phyloP scores from a whole-genome alignment of 805 yeast species.

The Metschnikowia cerradonensis region DNA sequence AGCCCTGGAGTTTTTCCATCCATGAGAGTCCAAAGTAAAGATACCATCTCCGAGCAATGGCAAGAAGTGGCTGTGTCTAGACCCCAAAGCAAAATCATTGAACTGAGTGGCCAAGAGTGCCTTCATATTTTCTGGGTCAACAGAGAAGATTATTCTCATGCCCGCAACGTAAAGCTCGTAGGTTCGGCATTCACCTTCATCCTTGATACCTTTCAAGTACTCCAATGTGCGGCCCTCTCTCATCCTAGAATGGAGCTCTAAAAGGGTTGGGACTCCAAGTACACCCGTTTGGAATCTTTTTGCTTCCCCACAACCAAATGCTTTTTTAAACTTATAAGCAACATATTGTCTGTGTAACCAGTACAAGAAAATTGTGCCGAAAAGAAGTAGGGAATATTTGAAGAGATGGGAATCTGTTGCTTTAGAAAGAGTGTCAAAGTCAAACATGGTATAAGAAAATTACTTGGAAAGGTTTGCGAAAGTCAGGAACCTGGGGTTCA shows the following conservation, averaged over 20 bases:
- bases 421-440: not conserved
- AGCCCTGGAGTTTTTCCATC: slow-evolving; percentile 42
- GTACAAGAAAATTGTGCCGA: slow-evolving; percentile 10
- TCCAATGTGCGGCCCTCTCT: slow-evolving; percentile 13
- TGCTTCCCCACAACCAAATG: slow-evolving; percentile 13
- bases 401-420: not conserved
- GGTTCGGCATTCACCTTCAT: not conserved
- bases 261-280: slow-evolving; percentile 10
- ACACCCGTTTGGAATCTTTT: slow-evolving; percentile 2
- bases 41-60: slow-evolving; percentile 43
- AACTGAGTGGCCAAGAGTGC: slow-evolving; percentile 42
- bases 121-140: slow-evolving; percentile 40
- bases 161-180: slow-evolving; percentile 18
- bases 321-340: slow-evolving; percentile 10
- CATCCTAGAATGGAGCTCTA: slow-evolving; percentile 7
- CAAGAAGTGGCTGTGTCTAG: slow-evolving; percentile 33
- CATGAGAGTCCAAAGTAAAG: slow-evolving; percentile 40
- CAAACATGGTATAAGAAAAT: not conserved
- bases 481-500: not conserved
- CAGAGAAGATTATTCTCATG: slow-evolving; percentile 21
- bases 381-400: slow-evolving; percentile 12
- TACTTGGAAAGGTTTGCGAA: not conserved
- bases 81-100: slow-evolving; percentile 37
- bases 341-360: slow-evolving; percentile 10
- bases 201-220: slow-evolving; percentile 4